Base-by-base conservation (phyloP, 2,329 filamentous ascomycete species). In the Trichophyton verrucosum region DNA sequence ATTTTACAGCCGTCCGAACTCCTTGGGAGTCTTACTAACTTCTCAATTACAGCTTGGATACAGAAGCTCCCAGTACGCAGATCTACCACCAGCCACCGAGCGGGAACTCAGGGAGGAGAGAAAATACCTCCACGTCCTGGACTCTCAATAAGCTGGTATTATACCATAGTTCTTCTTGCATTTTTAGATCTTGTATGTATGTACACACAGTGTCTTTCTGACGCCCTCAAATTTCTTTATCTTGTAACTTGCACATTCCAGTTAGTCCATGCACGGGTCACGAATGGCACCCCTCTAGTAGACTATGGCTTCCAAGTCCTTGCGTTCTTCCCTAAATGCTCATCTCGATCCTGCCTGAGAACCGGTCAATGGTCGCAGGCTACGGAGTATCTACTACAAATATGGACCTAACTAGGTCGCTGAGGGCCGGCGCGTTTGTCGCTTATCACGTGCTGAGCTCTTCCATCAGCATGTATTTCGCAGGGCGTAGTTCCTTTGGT, bases 121-220 rank as follows among this genome's bases (percentile, higher is more conserved):
- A 83, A 94, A 96, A 81, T 99, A 95, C 75, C 79, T 97, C 74
- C 94, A 99, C 75, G 91, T 99, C 64, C 79, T 90, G 72, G 89
- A 95, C 73, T 87, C 94, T 74, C 84, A 91, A 81, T 94, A 86
- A 69, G 44, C 36, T 17, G 49, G 27, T 24, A 33, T 65, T 65
- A 63, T 70, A 65, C 33, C 42, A 57, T 44, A 22, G 17, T n/a
- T 42, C 27, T 70, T 70, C 68, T 68, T 65, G 57, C 33, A 38
- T 42, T 60, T 57, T 69, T 60, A 66, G 67, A 68, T 67, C 66
- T 65, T 74, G 72, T 75, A 74, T 68, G 74, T 75, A 74, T 71
- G 73, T 66, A 73, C 72, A 73, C 71, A 68, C 66, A 65, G 65
- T 66, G 66, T 70, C 73, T 72, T 70, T 68, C 42, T 20, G 36